Evolutionary conservation across 2,329 filamentous ascomycete genomes (phyloP), one percentile per base, ranked within the genome.

Genomic region (Fusarium denticulatum): DNA sequence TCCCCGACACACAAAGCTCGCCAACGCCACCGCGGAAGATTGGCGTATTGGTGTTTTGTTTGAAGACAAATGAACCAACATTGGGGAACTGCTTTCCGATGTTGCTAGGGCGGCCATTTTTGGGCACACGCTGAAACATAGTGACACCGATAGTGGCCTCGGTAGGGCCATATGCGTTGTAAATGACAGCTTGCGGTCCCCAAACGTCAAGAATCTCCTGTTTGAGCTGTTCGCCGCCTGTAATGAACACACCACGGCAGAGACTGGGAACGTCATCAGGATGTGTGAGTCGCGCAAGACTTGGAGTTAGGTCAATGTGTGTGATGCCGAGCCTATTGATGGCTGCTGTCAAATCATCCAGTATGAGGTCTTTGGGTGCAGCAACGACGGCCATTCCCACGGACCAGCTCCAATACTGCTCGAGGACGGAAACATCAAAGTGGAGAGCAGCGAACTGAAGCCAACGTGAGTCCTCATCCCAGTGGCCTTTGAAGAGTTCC

Each of bases 361-460:
- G 91, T 3, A 98, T 92, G 4, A 97, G 79, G 79, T 98, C 95
- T 73, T 94, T 89, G 2, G 94, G 93, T 12, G 94, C 95, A 5
- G 93, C 91, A 5, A 96, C 92, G 2, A 98, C 88, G 8, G 93
- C 92, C 32, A 98, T 95, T 3, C 95, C 95, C 2, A 96, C 93
- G 34, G 92, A 94, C 95, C 95, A 98, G 65, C 92, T 96, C 94
- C 94, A 98, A 80, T 96, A 98, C 78, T 97, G 95, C 79, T 98
- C 95, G 1, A 98, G 86, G 0, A 98, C 93, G 4, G 94, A 96
- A 8, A 98, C 95, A 77, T 98, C 96, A 69, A 98, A 98, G 81
- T 97, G 96, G 64, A 97, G 94, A 0, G 94, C 95, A 3, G 96
- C 96, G 79, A 98, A 98, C 79, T 98, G 96, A 2, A 98, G 86